Evolutionary conservation across 1,284 basidiomycete species (phyloP), one percentile per base, ranked within the genome.

Genomic region (Cystobasidium pallidum): DNA sequence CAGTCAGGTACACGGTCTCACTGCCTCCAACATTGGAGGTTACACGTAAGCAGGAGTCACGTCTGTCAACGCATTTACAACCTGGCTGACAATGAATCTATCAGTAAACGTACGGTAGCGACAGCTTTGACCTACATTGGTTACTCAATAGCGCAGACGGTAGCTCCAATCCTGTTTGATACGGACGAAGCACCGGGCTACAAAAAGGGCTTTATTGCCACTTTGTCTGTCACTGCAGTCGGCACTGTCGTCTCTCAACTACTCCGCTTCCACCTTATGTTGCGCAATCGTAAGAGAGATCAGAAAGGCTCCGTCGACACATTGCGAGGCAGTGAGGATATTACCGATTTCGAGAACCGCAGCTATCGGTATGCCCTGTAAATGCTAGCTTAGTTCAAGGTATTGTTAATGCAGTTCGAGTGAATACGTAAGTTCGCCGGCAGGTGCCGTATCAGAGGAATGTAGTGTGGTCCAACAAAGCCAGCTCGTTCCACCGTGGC

Each of bases 151-250:
- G 64, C 64, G 1, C 64, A 66, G 26, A 55, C 52, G 1, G 51
- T 55, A 19, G 64, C 64, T 55, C 64, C 64, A 28, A 55, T 66
- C 21, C 34, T 51, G 28, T 55, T 54, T 28, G 63, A 61, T 30
- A 61, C 58, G 26, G 58, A 61, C 41, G 43, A 66, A 54, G 64
- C 64, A 6, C 64, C 64, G 13, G 52, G 49, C 32, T 66, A 66
- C 49, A 51, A 41, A n/a, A 51, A 55, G 36, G 64, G 64, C 19
- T 66, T 66, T 11, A 66, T 66, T 21, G 64, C 64, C n/a, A 66
- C 64, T 7, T 15, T 66, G 39, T 51, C 52, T 19, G 64, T 66
- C 51, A 66, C 49, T 54, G 64, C 64, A 32, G 26, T 55, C n/a
- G 64, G 64, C 15, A 47, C 51, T 3, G 32, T 66, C 30, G 54